Percentiles rank a stretch among this genome's conserved stretches.
phyloP scores from a whole-genome alignment of 78 protist species.

The Mantamonas sphyraenae region DNA sequence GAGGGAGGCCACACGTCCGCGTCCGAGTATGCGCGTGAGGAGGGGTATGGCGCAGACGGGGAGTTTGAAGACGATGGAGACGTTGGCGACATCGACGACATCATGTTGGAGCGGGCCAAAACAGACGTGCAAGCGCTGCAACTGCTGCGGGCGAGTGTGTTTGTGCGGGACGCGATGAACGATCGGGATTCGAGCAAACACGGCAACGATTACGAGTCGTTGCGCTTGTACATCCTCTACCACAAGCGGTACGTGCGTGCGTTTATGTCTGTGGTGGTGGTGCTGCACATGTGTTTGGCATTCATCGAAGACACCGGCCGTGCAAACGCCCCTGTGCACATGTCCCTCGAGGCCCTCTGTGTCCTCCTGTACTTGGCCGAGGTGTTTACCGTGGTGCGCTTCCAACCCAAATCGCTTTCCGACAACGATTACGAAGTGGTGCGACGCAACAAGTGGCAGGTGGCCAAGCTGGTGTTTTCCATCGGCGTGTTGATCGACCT shows the following conservation, averaged over 20 bases:
- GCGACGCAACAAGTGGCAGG: neutral
- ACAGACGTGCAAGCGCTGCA: neutral
- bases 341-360: no score
- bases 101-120: no score
- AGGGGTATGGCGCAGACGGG: no score
- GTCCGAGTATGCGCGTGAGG: no score
- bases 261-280: neutral
- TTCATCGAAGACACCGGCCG: no score
- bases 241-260: neutral
- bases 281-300: neutral
- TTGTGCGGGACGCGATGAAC: neutral
- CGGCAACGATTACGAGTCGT: neutral
- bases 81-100: no score
- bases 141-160: neutral
- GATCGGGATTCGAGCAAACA: neutral
- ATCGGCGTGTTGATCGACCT: neutral
- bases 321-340: no score
- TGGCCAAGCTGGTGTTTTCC: neutral
- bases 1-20: no score
- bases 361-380: neutral
- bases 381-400: neutral
- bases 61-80: no score
- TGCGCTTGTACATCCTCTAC: neutral
- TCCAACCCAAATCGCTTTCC: neutral
- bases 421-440: neutral